phyloP scores from a whole-genome alignment of 768 basidiomycete genomes.

The Kwoniella mangroviensis region DNA sequence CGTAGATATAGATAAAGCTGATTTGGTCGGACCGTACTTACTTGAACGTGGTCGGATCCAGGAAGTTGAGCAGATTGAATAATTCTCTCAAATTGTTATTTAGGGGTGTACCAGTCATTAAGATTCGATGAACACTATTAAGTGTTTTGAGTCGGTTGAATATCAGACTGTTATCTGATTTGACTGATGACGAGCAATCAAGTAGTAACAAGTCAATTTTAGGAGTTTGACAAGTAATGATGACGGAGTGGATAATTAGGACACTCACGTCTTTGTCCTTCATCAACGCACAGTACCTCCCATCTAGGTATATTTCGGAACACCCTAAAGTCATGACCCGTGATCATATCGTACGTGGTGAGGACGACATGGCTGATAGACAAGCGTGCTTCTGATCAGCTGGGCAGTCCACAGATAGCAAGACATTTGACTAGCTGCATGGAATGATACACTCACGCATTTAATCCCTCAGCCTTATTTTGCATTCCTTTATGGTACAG shows the following conservation, averaged over 20 bases:
- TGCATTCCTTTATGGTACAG: slow-evolving; percentile 65
- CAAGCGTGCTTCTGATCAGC: slow-evolving; percentile 47
- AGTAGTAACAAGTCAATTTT: not conserved
- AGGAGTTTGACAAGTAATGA: not conserved
- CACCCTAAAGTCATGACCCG: slow-evolving; percentile 70
- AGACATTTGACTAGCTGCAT: not conserved
- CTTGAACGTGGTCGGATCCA: slow-evolving; percentile 59
- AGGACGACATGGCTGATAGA: slow-evolving; percentile 83
- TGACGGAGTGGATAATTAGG: not conserved
- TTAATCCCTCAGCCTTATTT: slow-evolving; percentile 56
- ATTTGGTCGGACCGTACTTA: slow-evolving; percentile 19
- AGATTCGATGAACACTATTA: slow-evolving; percentile 75
- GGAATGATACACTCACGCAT: slow-evolving; percentile 46
- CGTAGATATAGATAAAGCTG: not conserved
- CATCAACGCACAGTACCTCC: slow-evolving; percentile 93
- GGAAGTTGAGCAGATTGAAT: slow-evolving; percentile 96
- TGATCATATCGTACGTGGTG: slow-evolving; percentile 88
- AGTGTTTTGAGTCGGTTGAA: slow-evolving; percentile 83
- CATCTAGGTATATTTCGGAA: slow-evolving; percentile 85
- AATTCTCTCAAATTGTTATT: slow-evolving; percentile 97
- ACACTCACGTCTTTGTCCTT: slow-evolving; percentile 82
- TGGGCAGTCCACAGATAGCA: not conserved
- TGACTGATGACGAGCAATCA: slow-evolving; percentile 63
- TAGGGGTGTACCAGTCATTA: slow-evolving; percentile 94
- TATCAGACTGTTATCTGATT: slow-evolving; percentile 76